phyloP scores from a whole-genome alignment of 805 yeast genomes.

The Wickerhamomyces chambardii region DNA sequence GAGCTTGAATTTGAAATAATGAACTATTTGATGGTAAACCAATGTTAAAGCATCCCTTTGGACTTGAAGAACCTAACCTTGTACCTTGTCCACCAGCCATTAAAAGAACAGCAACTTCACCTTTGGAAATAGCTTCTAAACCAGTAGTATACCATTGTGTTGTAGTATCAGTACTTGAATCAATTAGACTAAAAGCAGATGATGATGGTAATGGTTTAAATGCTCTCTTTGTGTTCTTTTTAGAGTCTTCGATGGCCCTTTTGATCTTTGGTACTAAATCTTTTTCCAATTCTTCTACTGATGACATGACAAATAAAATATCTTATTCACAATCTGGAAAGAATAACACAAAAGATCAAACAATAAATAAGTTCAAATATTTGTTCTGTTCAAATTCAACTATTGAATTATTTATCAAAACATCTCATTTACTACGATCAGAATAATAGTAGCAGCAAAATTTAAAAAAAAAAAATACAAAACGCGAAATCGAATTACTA shows the following conservation, averaged over 20 bases:
- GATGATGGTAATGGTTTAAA: slow-evolving; percentile 41
- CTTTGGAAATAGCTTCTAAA: slow-evolving; percentile 51
- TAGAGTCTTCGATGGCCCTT: slow-evolving; percentile 32
- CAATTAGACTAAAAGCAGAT: slow-evolving; percentile 38
- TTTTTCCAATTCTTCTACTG: not conserved
- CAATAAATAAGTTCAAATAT: too few relatives aligned
- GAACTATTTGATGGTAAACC: slow-evolving; percentile 79
- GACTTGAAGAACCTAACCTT: slow-evolving; percentile 79
- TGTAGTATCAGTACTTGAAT: slow-evolving; percentile 14
- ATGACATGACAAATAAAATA: too few relatives aligned
- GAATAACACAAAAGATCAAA: too few relatives aligned
- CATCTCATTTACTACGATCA: too few relatives aligned
- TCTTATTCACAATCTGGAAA: too few relatives aligned
- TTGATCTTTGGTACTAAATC: not conserved
- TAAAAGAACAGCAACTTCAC: slow-evolving; percentile 79
- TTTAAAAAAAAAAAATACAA: too few relatives aligned
- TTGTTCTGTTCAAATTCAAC: too few relatives aligned
- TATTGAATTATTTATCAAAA: too few relatives aligned
- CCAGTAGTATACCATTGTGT: slow-evolving; percentile 34
- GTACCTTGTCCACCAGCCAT: slow-evolving; percentile 99
- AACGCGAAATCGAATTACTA: too few relatives aligned
- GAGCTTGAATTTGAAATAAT: slow-evolving; percentile 89
- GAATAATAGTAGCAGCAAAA: too few relatives aligned
- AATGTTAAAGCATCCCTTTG: slow-evolving; percentile 92
- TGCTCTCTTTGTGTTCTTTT: slow-evolving; percentile 16